These are phyloP conservation scores for Daldinia concentrica DNA, from an alignment of 495 filamentous ascomycete genomes.

Conservation along the genomic window DNA sequence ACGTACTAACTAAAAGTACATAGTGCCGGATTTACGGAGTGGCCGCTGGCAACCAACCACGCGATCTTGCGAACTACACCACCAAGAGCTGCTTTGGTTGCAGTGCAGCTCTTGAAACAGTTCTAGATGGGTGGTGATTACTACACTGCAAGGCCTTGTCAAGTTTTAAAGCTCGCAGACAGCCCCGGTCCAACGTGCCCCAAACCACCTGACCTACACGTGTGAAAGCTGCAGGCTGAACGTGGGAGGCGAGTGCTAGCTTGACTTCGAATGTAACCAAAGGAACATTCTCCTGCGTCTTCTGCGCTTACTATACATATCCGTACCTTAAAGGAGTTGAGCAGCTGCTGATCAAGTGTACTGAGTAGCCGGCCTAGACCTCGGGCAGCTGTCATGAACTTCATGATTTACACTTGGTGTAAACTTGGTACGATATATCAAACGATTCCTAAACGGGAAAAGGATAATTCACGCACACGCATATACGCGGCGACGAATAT, in stretches of 20 bases:
- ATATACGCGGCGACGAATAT: slow-evolving; percentile 13
- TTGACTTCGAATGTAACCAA: slow-evolving; percentile 40
- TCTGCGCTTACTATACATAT: slow-evolving; percentile 41
- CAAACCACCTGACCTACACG: slow-evolving; percentile 45
- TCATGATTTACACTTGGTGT: slow-evolving; percentile 19
- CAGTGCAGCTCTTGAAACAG: slow-evolving; percentile 41
- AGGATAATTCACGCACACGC: slow-evolving; percentile 7
- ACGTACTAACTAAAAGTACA: slow-evolving; percentile 20
- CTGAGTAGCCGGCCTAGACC: slow-evolving; percentile 1
- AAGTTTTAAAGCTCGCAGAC: slow-evolving; percentile 36
- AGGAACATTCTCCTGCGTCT: slow-evolving; percentile 27
- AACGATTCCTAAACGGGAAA: slow-evolving; percentile 26
- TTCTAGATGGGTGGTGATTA: slow-evolving; percentile 41
- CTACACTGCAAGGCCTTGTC: slow-evolving; percentile 43
- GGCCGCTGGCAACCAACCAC: slow-evolving; percentile 33
- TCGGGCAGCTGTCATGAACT: slow-evolving; percentile 27
- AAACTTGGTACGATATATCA: slow-evolving; percentile 18
- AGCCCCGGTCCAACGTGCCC: slow-evolving; percentile 38
- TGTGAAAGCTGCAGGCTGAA: slow-evolving; percentile 43
- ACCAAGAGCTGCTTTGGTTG: slow-evolving; percentile 24
- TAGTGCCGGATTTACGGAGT: slow-evolving; percentile 36
- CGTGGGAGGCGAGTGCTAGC: slow-evolving; percentile 38
- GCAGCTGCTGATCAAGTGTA: slow-evolving; percentile 32
- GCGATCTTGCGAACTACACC: slow-evolving; percentile 20
- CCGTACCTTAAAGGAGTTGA: slow-evolving; percentile 12